Conservation (phyloP, 495 filamentous ascomycete species). For the Podospora sp. region DNA sequence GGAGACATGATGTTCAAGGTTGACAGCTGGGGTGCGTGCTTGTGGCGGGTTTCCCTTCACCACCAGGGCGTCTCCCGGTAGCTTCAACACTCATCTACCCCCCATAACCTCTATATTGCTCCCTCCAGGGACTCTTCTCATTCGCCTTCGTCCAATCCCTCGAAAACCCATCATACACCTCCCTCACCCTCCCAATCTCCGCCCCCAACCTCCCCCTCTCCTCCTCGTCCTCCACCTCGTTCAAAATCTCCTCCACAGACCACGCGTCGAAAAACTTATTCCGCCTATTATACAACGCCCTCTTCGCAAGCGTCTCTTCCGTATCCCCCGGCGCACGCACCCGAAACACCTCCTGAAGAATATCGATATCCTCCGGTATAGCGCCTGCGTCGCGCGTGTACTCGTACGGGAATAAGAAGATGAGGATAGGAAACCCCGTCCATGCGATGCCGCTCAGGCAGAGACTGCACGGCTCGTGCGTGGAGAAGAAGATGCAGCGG, state of each 20-base stretch:
- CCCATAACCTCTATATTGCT: neutral
- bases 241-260: neutral
- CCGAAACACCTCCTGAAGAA: slow-evolving; percentile 40
- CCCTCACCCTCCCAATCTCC: neutral
- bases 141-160: neutral
- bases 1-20: too few species aligned
- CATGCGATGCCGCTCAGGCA: neutral
- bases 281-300: slow-evolving; percentile 7
- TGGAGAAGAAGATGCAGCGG: neutral
- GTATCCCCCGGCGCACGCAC: neutral
- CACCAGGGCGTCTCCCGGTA: too few species aligned
- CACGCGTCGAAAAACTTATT: neutral
- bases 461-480: neutral
- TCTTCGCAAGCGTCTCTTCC: neutral
- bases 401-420: neutral
- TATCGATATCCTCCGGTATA: neutral
- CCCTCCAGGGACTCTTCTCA: neutral
- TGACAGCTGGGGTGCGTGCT: too few species aligned
- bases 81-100: too few species aligned
- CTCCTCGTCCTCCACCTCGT: neutral
- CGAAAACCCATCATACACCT: neutral
- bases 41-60: too few species aligned
- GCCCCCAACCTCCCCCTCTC: neutral
- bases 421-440: neutral
- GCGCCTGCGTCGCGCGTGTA: neutral